Evolutionary conservation across 2,329 filamentous ascomycete species (phyloP).

Genomic region (Epichloe aotearoae): DNA sequence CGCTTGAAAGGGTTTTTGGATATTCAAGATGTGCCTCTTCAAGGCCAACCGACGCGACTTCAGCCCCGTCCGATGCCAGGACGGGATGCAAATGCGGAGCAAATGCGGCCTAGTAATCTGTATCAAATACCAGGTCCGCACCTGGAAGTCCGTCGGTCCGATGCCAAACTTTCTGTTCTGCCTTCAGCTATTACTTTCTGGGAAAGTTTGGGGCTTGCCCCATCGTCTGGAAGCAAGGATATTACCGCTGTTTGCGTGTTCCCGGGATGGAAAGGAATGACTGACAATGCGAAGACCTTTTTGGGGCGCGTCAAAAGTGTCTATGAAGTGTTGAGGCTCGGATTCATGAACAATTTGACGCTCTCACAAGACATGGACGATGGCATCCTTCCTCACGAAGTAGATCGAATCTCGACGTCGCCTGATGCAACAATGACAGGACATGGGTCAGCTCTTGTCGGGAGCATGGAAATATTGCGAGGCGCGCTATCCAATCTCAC

Average conservation of each 20-base stretch:
- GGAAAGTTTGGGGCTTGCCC: constrained; percentile 66
- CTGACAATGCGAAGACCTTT: constrained; percentile 48
- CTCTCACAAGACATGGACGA: constrained; percentile 25
- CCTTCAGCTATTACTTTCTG: constrained; percentile 67
- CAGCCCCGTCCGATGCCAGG: constrained; percentile 34
- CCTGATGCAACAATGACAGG: constrained; percentile 27
- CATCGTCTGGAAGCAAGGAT: constrained; percentile 58
- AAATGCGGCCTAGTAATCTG: constrained; percentile 36
- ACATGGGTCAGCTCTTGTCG: constrained; percentile 31
- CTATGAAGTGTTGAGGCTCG: constrained; percentile 64
- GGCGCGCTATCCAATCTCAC: constrained; percentile 30
- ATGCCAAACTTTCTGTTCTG: constrained; percentile 57
- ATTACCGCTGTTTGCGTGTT: constrained; percentile 58
- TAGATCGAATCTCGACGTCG: constrained; percentile 31
- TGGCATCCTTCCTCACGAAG: constrained; percentile 36
- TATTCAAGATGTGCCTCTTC: constrained; percentile 41
- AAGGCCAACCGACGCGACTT: constrained; percentile 38
- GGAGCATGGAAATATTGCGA: constrained; percentile 35
- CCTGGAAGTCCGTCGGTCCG: constrained; percentile 57
- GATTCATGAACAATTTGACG: constrained; percentile 43
- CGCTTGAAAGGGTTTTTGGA: constrained; percentile 37
- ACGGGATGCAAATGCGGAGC: constrained; percentile 28
- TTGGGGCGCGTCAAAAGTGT: constrained; percentile 53
- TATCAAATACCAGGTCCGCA: constrained; percentile 56
- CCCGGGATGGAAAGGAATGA: constrained; percentile 50